phyloP scores from a whole-genome alignment of 1,284 basidiomycete genomes.

The Pyrrhoderma noxium region DNA sequence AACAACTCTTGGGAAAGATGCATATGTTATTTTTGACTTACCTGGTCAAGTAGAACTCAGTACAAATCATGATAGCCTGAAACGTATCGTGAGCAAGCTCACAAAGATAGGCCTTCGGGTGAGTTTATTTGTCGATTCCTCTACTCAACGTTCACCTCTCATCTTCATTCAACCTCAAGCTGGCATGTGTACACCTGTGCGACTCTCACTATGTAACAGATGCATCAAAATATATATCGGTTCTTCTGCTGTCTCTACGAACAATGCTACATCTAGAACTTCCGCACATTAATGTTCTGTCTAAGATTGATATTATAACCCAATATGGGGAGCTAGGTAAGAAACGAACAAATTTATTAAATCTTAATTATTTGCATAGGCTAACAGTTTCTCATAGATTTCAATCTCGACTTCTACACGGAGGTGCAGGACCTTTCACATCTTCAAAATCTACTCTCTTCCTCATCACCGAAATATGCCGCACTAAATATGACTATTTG shows the following conservation, averaged over 20 bases:
- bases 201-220: slow-evolving; percentile 98
- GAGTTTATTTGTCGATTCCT: slow-evolving; percentile 33
- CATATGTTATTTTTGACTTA: slow-evolving; percentile 92
- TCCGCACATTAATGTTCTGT: slow-evolving; percentile 95
- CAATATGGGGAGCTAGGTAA: slow-evolving; percentile 87
- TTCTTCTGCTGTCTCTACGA: slow-evolving; percentile 85
- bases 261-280: slow-evolving; percentile 98
- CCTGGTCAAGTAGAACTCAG: slow-evolving; percentile 97
- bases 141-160: not conserved
- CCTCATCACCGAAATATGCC: slow-evolving; percentile 58
- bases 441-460: slow-evolving; percentile 70
- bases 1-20: slow-evolving; percentile 58
- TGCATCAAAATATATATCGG: slow-evolving; percentile 89
- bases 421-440: slow-evolving; percentile 95
- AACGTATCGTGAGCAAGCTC: slow-evolving; percentile 67
- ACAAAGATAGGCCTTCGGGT: slow-evolving; percentile 81
- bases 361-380: slow-evolving; percentile 4
- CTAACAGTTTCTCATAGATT: slow-evolving; percentile 48
- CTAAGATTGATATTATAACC: slow-evolving; percentile 87
- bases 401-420: slow-evolving; percentile 97
- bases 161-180: slow-evolving; percentile 37
- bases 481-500: slow-evolving; percentile 86
- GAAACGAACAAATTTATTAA: slow-evolving; percentile 20
- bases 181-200: slow-evolving; percentile 91
- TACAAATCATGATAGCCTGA: slow-evolving; percentile 90